These are phyloP conservation scores for Kwoniella europaea DNA, from an alignment of 768 basidiomycete species.

Conservation along the genomic window DNA sequence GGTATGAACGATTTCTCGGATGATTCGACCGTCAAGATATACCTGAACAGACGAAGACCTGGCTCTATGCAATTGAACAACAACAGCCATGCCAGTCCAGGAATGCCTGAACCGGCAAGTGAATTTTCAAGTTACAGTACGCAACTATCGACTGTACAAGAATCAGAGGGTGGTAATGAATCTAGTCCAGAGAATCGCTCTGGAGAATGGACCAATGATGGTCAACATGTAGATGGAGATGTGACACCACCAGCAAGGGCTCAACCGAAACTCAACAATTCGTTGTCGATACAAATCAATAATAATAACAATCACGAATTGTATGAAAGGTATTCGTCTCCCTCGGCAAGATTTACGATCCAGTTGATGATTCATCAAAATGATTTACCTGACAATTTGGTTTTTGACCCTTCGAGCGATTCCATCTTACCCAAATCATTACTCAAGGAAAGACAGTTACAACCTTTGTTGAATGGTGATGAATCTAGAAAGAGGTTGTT, in stretches of 20 bases:
- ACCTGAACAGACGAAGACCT: slow-evolving; percentile 72
- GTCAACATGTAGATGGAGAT: slow-evolving; percentile 1
- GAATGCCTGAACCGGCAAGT: slow-evolving; percentile 36
- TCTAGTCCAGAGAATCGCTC: slow-evolving; percentile 61
- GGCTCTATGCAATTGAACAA: slow-evolving; percentile 24
- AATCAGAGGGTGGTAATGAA: slow-evolving; percentile 25
- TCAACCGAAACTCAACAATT: slow-evolving; percentile 39
- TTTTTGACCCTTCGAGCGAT: slow-evolving; percentile 88
- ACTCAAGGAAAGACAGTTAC: slow-evolving; percentile 65
- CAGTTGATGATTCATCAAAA: slow-evolving; percentile 85
- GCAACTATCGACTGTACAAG: slow-evolving; percentile 54
- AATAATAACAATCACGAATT: slow-evolving; percentile 30
- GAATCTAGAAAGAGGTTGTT: slow-evolving; percentile 64
- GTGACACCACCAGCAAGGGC: slow-evolving; percentile 33
- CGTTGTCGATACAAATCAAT: slow-evolving; percentile 36
- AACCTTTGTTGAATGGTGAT: neutral
- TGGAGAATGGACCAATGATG: slow-evolving; percentile 14
- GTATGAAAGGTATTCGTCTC: slow-evolving; percentile 62
- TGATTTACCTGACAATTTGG: slow-evolving; percentile 92
- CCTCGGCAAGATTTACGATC: slow-evolving; percentile 80
- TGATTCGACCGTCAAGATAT: slow-evolving; percentile 95
- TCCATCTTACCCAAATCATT: slow-evolving; percentile 88
- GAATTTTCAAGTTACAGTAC: slow-evolving; percentile 51
- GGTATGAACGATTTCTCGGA: slow-evolving; percentile 98
- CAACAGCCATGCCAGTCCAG: neutral